phyloP scores from a whole-genome alignment of 2,329 filamentous ascomycete species.

The Hymenoscyphus linearis region DNA sequence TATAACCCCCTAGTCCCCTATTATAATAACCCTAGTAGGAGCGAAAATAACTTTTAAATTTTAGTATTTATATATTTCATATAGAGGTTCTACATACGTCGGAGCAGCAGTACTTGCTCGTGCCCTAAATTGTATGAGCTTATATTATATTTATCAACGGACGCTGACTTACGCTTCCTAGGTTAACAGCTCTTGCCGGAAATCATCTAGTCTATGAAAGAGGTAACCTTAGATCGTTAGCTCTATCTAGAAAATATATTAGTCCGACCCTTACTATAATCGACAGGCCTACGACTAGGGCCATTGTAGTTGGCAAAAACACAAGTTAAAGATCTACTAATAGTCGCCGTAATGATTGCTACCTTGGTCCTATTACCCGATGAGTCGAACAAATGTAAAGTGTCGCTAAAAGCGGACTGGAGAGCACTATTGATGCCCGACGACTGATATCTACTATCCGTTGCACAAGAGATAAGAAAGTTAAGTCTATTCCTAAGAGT shows the following conservation, averaged over 20 bases:
- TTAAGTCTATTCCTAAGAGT: background rate
- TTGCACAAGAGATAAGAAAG: slow-evolving; percentile 3
- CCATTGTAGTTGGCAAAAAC: slow-evolving; percentile 28
- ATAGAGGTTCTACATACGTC: slow-evolving; percentile 1
- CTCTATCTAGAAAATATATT: slow-evolving; percentile 12
- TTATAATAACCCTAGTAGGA: slow-evolving; percentile 13
- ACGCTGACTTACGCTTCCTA: slow-evolving; percentile 2
- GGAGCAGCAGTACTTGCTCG: slow-evolving; percentile 13
- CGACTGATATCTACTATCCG: slow-evolving; percentile 11
- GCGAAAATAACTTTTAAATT: slow-evolving; percentile 6
- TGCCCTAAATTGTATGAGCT: slow-evolving; percentile 3
- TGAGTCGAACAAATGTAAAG: slow-evolving; percentile 11
- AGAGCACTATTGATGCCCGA: slow-evolving; percentile 7
- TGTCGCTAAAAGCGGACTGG: slow-evolving; percentile 2
- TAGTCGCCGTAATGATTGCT: slow-evolving; percentile 18
- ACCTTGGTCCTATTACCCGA: slow-evolving; percentile 18
- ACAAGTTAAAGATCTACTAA: slow-evolving; percentile 9
- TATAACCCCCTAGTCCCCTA: slow-evolving; percentile 10
- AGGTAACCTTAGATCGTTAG: slow-evolving; percentile 8
- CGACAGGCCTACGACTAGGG: slow-evolving; percentile 6
- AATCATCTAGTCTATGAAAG: background rate
- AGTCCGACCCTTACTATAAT: slow-evolving; percentile 13
- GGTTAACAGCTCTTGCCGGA: background rate
- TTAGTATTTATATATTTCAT: background rate
- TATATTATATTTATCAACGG: background rate